Percentiles rank a stretch among this genome's conserved stretches.
These are phyloP conservation scores for Mucuna pruriens DNA, from an alignment of 306 rosid species.

Conservation along the genomic window DNA sequence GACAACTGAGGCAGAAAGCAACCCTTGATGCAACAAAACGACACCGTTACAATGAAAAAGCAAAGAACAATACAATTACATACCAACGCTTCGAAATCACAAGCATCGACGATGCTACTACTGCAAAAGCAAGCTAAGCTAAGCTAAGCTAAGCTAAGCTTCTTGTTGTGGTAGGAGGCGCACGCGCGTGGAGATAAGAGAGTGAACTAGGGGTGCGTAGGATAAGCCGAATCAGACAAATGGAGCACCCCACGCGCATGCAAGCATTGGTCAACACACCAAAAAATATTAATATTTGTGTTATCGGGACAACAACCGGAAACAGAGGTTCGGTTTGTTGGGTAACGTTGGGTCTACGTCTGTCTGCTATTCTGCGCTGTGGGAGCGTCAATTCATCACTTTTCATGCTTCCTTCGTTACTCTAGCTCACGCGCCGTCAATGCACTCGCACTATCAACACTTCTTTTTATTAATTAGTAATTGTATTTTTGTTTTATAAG, in stretches of 20 bases:
- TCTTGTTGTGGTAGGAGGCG: constrained; percentile 11
- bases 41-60: constrained; percentile 3
- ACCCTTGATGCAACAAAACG: constrained; percentile 47
- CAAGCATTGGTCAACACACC: constrained; percentile 43
- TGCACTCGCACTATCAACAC: neutral
- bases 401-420: neutral
- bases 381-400: constrained; percentile 36
- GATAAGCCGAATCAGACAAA: constrained; percentile 42
- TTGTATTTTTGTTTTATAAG: too few relatives aligned
- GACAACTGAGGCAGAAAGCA: constrained; percentile 51
- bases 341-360: constrained; percentile 63
- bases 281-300: neutral
- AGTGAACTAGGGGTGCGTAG: constrained; percentile 31
- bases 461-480: too few relatives aligned
- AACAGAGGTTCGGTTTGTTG: constrained; percentile 25
- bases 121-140: too few relatives aligned
- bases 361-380: constrained; percentile 38
- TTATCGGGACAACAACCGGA: constrained; percentile 37
- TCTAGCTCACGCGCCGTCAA: constrained; percentile 22
- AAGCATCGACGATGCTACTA: neutral
- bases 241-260: constrained; percentile 45
- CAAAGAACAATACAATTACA: neutral
- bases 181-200: constrained; percentile 29
- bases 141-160: neutral
- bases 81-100: constrained; percentile 11